These are phyloP conservation scores for Cordyceps cicadae DNA, from an alignment of 2,329 filamentous ascomycete species.

Conservation along the genomic window DNA sequence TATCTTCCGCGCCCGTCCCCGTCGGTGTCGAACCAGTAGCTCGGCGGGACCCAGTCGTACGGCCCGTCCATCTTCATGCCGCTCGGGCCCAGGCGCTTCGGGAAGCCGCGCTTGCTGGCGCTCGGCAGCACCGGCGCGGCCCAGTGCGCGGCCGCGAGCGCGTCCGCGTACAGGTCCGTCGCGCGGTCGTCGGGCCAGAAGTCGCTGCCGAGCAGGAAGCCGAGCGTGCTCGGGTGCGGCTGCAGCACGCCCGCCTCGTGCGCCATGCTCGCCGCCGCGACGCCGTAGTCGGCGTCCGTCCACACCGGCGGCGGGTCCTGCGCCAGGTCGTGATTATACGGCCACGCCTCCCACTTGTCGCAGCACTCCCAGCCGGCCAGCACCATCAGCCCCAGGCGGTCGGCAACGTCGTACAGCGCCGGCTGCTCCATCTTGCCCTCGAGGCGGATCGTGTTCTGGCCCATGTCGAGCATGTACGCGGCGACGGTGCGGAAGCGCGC, in stretches of 20 bases:
- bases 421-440: slow-evolving; percentile 59
- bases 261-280: slow-evolving; percentile 45
- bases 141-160: slow-evolving; percentile 45
- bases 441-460: slow-evolving; percentile 54
- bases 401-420: slow-evolving; percentile 50
- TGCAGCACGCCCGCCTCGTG: slow-evolving; percentile 55
- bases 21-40: slow-evolving; percentile 50
- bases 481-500: slow-evolving; percentile 40
- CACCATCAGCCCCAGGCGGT: slow-evolving; percentile 52
- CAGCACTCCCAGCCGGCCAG: slow-evolving; percentile 59
- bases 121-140: slow-evolving; percentile 41
- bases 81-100: slow-evolving; percentile 41
- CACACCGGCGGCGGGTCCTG: slow-evolving; percentile 33
- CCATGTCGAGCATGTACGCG: slow-evolving; percentile 49
- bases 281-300: slow-evolving; percentile 45
- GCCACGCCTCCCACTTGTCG: slow-evolving; percentile 60
- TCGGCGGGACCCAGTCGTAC: slow-evolving; percentile 58
- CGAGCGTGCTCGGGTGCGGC: slow-evolving; percentile 49
- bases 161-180: slow-evolving; percentile 42
- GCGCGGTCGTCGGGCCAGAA: slow-evolving; percentile 54
- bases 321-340: slow-evolving; percentile 46
- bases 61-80: slow-evolving; percentile 61
- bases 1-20: slow-evolving; percentile 27
- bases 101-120: slow-evolving; percentile 38
- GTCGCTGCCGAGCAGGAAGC: slow-evolving; percentile 53